phyloP scores from a whole-genome alignment of 192 early-diverging fungal genomes.

The Linnemannia hyalina region DNA sequence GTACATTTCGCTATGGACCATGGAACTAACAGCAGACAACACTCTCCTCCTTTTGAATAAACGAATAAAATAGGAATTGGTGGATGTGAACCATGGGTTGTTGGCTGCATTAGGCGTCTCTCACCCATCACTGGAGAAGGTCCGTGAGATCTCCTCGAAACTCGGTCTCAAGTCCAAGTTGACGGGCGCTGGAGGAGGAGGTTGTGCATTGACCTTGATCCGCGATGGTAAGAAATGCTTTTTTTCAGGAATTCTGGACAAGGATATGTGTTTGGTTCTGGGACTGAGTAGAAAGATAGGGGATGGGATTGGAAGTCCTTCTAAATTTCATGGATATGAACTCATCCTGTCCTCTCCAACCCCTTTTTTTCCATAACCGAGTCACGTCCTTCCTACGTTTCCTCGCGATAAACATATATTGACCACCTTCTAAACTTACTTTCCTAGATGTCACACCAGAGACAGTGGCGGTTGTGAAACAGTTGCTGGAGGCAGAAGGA shows the following conservation, averaged over 20 bases:
- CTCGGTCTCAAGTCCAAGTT: constrained; percentile 85
- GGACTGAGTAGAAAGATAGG: background rate
- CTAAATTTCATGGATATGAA: background rate
- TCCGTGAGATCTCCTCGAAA: constrained; percentile 74
- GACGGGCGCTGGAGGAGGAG: constrained; percentile 98
- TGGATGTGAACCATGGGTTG: constrained; percentile 90
- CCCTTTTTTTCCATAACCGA: background rate
- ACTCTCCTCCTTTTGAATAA: background rate
- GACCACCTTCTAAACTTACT: background rate
- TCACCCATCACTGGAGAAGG: constrained; percentile 84
- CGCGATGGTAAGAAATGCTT: constrained; percentile 64
- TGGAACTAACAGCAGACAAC: no score
- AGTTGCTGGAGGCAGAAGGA: constrained; percentile 68
- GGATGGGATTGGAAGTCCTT: background rate
- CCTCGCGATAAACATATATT: background rate
- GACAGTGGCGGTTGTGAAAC: constrained; percentile 60
- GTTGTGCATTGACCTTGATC: constrained; percentile 89
- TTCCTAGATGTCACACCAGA: constrained; percentile 51
- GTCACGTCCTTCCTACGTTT: background rate
- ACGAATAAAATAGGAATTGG: constrained; percentile 66
- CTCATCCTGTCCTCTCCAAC: background rate
- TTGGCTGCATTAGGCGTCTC: constrained; percentile 84
- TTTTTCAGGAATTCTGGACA: background rate
- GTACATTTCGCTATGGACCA: no score
- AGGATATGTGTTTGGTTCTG: background rate